Percentiles rank a stretch among this genome's conserved stretches.
Conservation (phyloP, 2,329 filamentous ascomycete genomes). For the Chaetothyriales sp. region DNA sequence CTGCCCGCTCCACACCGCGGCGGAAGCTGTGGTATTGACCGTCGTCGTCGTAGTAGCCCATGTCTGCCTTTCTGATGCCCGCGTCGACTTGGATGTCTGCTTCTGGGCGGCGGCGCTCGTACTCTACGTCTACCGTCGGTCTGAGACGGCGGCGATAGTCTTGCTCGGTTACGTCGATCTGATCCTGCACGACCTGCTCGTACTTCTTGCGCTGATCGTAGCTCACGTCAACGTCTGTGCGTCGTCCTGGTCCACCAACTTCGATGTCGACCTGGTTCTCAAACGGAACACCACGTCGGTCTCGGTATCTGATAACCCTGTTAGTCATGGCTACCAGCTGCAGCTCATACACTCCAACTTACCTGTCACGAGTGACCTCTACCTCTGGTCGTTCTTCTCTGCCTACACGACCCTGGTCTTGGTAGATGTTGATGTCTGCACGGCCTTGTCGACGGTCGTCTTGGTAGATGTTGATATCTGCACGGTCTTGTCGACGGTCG, state of each 20-base stretch:
- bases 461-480: slow-evolving; percentile 27
- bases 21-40: slow-evolving; percentile 63
- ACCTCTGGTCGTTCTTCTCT: slow-evolving; percentile 33
- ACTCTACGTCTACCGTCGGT: slow-evolving; percentile 39
- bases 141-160: slow-evolving; percentile 52
- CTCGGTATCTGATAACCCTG: slow-evolving; percentile 36
- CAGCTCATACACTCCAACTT: slow-evolving; percentile 19
- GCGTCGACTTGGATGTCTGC: slow-evolving; percentile 38
- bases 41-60: slow-evolving; percentile 72
- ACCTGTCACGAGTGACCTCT: slow-evolving; percentile 39
- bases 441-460: slow-evolving; percentile 24
- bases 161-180: slow-evolving; percentile 43
- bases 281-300: slow-evolving; percentile 34
- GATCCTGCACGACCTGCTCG: slow-evolving; percentile 31
- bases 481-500: slow-evolving; percentile 47
- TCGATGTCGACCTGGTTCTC: slow-evolving; percentile 28
- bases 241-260: slow-evolving; percentile 27
- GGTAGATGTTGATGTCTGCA: slow-evolving; percentile 26
- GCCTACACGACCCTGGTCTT: slow-evolving; percentile 22
- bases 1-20: slow-evolving; percentile 54
- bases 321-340: background rate
- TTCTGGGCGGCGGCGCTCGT: slow-evolving; percentile 26
- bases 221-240: slow-evolving; percentile 8
- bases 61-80: slow-evolving; percentile 40
- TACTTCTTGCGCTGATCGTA: slow-evolving; percentile 20